These are phyloP conservation scores for Dovyalis caffra DNA, from an alignment of 345 rosid genomes.

Conservation along the genomic window DNA sequence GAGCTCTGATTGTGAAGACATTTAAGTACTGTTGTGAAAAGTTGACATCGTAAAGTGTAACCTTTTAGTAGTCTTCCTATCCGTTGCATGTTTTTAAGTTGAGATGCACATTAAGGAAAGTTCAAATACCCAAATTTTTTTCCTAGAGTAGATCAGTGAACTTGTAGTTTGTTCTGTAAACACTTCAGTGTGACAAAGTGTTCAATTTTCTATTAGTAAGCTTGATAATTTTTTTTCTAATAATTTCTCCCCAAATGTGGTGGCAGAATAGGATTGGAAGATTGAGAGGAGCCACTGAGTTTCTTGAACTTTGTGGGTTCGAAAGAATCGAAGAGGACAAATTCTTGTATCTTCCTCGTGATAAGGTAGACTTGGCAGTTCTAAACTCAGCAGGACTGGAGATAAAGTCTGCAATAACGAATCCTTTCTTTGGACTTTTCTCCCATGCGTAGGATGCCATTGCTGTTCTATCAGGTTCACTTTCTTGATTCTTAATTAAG, in stretches of 20 bases:
- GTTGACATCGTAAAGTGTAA: too few relatives aligned
- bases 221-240: not conserved
- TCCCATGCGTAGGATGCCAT: conserved; percentile 11
- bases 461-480: conserved; percentile 1
- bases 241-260: not conserved
- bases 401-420: conserved; percentile 58
- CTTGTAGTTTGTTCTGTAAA: not conserved
- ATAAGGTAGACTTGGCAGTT: conserved; percentile 42
- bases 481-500: not conserved
- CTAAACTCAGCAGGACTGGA: conserved; percentile 52
- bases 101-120: not conserved
- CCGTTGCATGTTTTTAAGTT: too few relatives aligned
- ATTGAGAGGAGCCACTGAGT: conserved; percentile 54
- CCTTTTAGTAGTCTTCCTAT: too few relatives aligned
- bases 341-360: conserved; percentile 48
- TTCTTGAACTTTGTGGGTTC: conserved; percentile 87
- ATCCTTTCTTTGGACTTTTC: conserved; percentile 76
- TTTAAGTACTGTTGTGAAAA: not conserved
- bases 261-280: conserved; percentile 63
- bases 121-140: not conserved
- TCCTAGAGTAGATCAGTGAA: not conserved
- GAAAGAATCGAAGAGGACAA: conserved; percentile 48
- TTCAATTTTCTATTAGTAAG: not conserved
- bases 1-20: not conserved
- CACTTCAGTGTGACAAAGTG: not conserved